phyloP scores from a whole-genome alignment of 305 asterid genomes.

The Solanum chacoense region DNA sequence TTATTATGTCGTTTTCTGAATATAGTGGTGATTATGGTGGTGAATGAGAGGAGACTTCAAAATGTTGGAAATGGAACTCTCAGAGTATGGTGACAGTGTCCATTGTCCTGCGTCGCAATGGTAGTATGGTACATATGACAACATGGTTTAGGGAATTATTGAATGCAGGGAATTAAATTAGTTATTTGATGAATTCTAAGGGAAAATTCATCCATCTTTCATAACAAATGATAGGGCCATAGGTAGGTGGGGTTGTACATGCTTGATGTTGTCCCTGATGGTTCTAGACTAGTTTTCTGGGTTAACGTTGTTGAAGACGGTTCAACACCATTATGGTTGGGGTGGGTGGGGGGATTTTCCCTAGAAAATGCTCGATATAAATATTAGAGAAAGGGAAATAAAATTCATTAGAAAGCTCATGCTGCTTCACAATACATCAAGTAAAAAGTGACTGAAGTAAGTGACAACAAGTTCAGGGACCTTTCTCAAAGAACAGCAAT shows the following conservation, averaged over 20 bases:
- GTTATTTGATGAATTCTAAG: background rate
- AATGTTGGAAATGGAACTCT: background rate
- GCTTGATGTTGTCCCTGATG: background rate
- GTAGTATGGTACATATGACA: background rate
- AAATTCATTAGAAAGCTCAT: background rate
- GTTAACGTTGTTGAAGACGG: background rate
- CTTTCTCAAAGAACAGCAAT: background rate
- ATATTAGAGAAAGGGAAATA: background rate
- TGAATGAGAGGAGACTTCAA: background rate
- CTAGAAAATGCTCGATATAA: background rate
- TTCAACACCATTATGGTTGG: background rate
- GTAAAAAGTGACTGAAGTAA: background rate
- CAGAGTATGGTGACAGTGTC: background rate
- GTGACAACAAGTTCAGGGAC: background rate
- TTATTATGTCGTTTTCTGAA: background rate
- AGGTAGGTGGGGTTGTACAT: background rate
- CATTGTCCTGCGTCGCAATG: background rate
- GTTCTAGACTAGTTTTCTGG: background rate
- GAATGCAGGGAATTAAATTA: background rate
- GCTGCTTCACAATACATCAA: background rate
- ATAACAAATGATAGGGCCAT: background rate
- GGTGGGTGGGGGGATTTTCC: background rate
- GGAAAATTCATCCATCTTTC: background rate
- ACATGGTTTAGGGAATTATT: background rate
- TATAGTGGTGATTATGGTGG: background rate